phyloP scores from a whole-genome alignment of 2,329 filamentous ascomycete genomes.

The Xylariomycetidae sp. region DNA sequence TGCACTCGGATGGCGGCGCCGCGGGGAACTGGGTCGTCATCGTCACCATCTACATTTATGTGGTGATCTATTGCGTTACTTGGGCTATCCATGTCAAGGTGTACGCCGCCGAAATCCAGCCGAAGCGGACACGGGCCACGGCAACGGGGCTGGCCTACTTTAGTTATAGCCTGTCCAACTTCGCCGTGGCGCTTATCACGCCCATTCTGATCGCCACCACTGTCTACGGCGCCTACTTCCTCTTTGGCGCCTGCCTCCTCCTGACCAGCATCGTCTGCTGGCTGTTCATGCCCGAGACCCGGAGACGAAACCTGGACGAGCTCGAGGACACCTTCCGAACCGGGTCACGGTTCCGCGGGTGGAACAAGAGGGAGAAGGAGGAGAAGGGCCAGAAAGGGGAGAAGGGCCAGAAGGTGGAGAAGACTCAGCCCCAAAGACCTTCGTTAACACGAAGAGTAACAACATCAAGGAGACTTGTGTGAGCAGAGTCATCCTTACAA shows the following conservation, averaged over 20 bases:
- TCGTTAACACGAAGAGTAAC: too few species aligned
- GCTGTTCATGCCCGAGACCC: conserved; percentile 39
- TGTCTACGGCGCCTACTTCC: conserved; percentile 39
- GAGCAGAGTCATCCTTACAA: too few species aligned
- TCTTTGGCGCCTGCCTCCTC: conserved; percentile 37
- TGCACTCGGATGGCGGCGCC: conserved; percentile 29
- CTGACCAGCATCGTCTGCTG: conserved; percentile 31
- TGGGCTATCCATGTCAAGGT: conserved; percentile 53
- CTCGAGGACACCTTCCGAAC: conserved; percentile 27
- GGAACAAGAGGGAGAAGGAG: too few species aligned
- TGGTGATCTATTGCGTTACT: conserved; percentile 38
- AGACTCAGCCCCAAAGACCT: too few species aligned
- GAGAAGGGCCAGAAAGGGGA: too few species aligned
- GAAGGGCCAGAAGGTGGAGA: too few species aligned
- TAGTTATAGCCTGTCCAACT: conserved; percentile 46
- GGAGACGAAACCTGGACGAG: conserved; percentile 35
- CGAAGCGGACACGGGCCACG: conserved; percentile 47
- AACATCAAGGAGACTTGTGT: too few species aligned
- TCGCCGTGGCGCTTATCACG: conserved; percentile 40
- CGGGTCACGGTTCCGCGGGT: neutral
- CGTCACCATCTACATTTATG: conserved; percentile 46
- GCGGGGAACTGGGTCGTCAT: conserved; percentile 46
- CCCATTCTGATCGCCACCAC: conserved; percentile 35
- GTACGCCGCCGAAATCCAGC: conserved; percentile 53
- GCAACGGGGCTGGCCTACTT: conserved; percentile 51